Evolutionary conservation across 2,329 filamentous ascomycete species (phyloP).

Genomic region (Ascochyta clinopodiicola): DNA sequence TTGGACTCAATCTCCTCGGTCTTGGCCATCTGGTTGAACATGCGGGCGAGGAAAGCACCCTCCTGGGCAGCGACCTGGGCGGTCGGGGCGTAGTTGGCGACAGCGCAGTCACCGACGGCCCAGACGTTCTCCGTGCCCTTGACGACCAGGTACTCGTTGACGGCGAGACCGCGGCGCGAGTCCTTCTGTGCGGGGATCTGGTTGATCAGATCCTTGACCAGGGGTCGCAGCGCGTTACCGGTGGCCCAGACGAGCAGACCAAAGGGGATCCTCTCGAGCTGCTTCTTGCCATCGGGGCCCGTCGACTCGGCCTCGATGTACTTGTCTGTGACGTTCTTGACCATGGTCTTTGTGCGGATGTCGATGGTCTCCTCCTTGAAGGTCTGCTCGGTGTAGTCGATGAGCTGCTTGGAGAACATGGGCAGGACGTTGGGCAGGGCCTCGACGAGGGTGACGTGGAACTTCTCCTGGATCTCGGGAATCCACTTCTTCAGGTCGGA

Average conservation of each 20-base stretch:
- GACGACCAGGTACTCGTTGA: conserved; percentile 98
- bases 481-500: conserved; percentile 98
- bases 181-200: conserved; percentile 95
- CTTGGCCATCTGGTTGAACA: conserved; percentile 99
- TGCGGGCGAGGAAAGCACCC: conserved; percentile 88
- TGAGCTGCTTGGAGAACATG: conserved; percentile 98
- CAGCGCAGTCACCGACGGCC: conserved; percentile 96
- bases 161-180: conserved; percentile 90
- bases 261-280: conserved; percentile 82
- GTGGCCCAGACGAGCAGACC: conserved; percentile 98
- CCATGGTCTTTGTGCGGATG: conserved; percentile 98
- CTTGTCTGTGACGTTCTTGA: conserved; percentile 94
- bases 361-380: conserved; percentile 99
- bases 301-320: conserved; percentile 88
- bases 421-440: conserved; percentile 95
- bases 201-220: conserved; percentile 89
- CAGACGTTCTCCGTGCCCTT: conserved; percentile 97
- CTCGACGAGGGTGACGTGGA: conserved; percentile 97
- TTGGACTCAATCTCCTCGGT: conserved; percentile 81
- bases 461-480: conserved; percentile 91
- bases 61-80: conserved; percentile 97
- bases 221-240: conserved; percentile 87
- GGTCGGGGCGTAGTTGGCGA: conserved; percentile 96
- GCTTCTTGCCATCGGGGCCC: conserved; percentile 83
- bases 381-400: conserved; percentile 98